phyloP scores from a whole-genome alignment of 2,329 filamentous ascomycete species.

The Trichoderma arundinaceum region DNA sequence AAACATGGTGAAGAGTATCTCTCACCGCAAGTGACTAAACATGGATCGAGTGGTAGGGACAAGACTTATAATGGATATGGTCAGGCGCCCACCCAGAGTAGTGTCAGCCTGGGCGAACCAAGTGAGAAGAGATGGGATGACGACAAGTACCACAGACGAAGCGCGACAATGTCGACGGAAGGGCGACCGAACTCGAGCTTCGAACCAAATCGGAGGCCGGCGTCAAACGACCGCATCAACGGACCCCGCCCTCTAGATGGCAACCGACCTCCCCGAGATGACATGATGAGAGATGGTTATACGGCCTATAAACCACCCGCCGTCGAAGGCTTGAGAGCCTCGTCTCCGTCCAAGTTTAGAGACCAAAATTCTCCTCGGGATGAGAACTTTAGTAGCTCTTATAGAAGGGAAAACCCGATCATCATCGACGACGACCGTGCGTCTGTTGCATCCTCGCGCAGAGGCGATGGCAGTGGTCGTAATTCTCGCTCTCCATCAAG shows the following conservation, averaged over 20 bases:
- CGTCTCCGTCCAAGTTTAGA: constrained; percentile 36
- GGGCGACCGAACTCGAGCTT: constrained; percentile 40
- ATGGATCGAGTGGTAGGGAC: constrained; percentile 50
- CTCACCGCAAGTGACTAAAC: constrained; percentile 52
- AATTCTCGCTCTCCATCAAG: constrained; percentile 45
- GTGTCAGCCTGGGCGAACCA: constrained; percentile 33
- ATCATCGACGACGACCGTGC: constrained; percentile 44
- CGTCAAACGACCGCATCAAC: constrained; percentile 44
- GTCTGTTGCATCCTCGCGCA: constrained; percentile 37
- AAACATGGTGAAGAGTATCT: constrained; percentile 45
- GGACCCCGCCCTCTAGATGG: constrained; percentile 40
- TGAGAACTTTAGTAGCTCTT: constrained; percentile 37
- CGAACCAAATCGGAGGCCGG: constrained; percentile 40
- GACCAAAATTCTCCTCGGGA: constrained; percentile 49
- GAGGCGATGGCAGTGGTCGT: constrained; percentile 31
- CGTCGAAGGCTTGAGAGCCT: constrained; percentile 34
- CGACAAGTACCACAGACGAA: constrained; percentile 36
- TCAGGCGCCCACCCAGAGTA: constrained; percentile 43
- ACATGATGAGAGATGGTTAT: constrained; percentile 42
- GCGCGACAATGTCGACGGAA: constrained; percentile 40
- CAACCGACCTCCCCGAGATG: constrained; percentile 38
- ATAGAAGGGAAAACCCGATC: constrained; percentile 3
- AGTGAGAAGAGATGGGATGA: constrained; percentile 39
- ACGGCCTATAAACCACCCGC: constrained; percentile 37
- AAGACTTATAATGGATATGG: constrained; percentile 48